These are phyloP conservation scores for Fraxinus excelsior DNA, from an alignment of 257 asterid species.

Conservation along the genomic window DNA sequence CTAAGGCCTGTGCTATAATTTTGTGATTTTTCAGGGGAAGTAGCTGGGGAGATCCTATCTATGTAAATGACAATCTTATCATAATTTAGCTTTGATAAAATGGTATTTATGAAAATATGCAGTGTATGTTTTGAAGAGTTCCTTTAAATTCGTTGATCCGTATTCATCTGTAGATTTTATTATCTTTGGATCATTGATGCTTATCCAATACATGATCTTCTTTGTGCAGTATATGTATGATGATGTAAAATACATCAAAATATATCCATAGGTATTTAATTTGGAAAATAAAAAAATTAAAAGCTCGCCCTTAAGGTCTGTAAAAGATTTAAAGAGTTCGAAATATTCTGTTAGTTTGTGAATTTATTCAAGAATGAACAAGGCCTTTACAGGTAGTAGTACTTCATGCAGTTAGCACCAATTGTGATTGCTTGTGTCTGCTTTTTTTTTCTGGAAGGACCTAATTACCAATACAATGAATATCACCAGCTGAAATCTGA, in stretches of 20 bases:
- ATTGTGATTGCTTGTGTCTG: background rate
- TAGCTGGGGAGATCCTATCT: background rate
- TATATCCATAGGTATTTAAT: background rate
- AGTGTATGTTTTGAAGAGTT: background rate
- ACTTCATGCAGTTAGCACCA: background rate
- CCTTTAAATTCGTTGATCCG: background rate
- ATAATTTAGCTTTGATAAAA: background rate
- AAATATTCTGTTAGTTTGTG: background rate
- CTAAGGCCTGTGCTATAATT: background rate
- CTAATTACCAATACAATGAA: background rate
- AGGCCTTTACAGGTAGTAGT: background rate
- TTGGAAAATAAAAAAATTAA: background rate
- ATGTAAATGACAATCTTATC: background rate
- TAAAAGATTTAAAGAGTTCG: background rate
- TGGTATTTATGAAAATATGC: background rate
- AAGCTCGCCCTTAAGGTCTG: background rate
- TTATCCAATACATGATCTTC: background rate
- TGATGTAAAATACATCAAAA: background rate
- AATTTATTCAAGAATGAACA: background rate
- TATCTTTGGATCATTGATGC: background rate
- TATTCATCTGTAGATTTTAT: background rate
- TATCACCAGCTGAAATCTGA: conserved; percentile 9
- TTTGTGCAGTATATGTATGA: background rate
- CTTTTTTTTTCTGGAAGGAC: background rate
- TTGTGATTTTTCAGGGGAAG: background rate